Conservation (phyloP, 179 eudicot species). For the Nepenthes alata region DNA sequence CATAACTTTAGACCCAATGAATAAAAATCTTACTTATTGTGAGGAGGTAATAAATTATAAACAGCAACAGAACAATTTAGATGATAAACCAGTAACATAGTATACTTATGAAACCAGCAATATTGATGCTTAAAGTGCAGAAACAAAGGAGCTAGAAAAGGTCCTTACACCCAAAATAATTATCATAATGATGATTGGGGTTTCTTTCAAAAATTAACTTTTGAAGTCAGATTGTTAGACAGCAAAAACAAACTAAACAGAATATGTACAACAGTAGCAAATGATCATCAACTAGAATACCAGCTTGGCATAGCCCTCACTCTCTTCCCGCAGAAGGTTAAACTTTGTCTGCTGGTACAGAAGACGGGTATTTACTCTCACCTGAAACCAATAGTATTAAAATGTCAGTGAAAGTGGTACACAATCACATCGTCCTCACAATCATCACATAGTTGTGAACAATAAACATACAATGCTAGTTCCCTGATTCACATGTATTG, state of each 20-base stretch:
- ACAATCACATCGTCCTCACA: neutral
- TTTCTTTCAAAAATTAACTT: neutral
- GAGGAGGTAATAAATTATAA: no score
- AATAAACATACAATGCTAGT: neutral
- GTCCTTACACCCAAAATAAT: neutral
- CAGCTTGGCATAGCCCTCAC: slow-evolving; percentile 99
- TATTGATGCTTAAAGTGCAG: neutral
- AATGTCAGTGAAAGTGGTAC: slow-evolving; percentile 1
- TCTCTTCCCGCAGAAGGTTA: slow-evolving; percentile 95
- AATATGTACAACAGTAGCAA: neutral
- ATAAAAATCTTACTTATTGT: neutral
- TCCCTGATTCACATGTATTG: neutral
- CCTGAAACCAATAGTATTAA: slow-evolving; percentile 39
- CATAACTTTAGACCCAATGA: neutral
- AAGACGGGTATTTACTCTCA: slow-evolving; percentile 94
- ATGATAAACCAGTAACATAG: no score
- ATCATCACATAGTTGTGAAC: neutral
- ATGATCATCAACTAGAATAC: slow-evolving; percentile 27
- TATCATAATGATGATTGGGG: neutral
- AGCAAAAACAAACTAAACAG: neutral
- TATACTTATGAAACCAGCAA: no score
- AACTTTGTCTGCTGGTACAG: slow-evolving; percentile 98
- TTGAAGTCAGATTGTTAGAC: neutral
- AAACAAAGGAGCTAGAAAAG: neutral
- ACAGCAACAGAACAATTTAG: no score